Evolutionary conservation across 805 yeast species (phyloP), one percentile per base, ranked within the genome.

Genomic region (Yarrowia sp.): DNA sequence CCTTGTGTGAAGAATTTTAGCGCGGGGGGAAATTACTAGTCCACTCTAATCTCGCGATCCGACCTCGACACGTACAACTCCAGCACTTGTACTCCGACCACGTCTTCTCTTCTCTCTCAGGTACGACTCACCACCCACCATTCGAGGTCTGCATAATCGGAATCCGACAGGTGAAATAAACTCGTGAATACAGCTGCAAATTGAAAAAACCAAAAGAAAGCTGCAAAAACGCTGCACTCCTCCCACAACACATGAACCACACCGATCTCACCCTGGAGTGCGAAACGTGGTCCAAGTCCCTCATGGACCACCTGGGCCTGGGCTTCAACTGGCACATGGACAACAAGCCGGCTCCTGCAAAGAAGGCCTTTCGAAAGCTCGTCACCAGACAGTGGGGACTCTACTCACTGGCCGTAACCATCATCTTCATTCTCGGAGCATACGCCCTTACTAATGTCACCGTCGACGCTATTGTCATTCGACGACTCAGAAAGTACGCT

Each of bases 401-500:
- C 65, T 66, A 53, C 69, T 68, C 59, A 2, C 48, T 41, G 41
- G 55, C 68, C 5, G 42, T 45, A 12, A 48, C 68, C 15, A 16
- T 35, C 48, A 46, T 68, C 52, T 61, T 68, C 49, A 58, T 49
- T 61, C 63, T 63, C 9, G 38, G 41, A 11, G 41, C 49, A 5
- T 69, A 66, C 41, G 46, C 70, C 2, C 38, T 65, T 16, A 45
- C 56, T 0, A 63, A 63, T 56, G 56, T 63, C 40, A 40, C 56
- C 12, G 56, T 58, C 43, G 65, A 35, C 46, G 53, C 41, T 7
- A 45, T 36, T 5, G 52, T 53, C 22, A 42, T 43, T 12, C 50
- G 68, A 22, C 53, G 61, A 42, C 55, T 68, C 68, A 49, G 70
- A 61, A 69, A 43, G 40, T 68, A 56, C 42, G 45, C 56, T 12